Percentiles rank a stretch among this genome's conserved stretches.
Conservation (phyloP, 2,329 filamentous ascomycete genomes). For the Colletotrichum sp. region DNA sequence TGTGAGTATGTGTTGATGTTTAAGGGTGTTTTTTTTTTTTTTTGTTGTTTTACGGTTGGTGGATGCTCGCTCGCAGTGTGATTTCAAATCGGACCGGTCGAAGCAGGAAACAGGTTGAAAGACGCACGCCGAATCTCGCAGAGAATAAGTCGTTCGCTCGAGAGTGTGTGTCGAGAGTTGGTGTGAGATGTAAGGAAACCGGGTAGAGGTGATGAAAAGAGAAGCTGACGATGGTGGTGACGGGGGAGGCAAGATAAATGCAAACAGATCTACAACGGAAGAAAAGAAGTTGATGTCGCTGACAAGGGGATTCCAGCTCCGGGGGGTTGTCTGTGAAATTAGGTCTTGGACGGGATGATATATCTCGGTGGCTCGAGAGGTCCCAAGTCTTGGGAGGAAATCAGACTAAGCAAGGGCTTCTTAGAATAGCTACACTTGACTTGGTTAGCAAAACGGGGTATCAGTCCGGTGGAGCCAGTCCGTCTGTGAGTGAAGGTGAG, state of each 20-base stretch:
- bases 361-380: not conserved
- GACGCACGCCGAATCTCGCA: slow-evolving; percentile 15
- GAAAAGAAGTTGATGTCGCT: not conserved
- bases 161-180: not conserved
- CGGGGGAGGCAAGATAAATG: not conserved
- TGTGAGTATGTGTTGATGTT: not conserved
- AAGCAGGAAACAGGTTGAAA: not conserved
- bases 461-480: slow-evolving; percentile 15
- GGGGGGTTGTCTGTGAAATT: not conserved
- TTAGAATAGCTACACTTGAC: slow-evolving; percentile 16
- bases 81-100: not conserved
- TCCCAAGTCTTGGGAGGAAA: not conserved
- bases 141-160: slow-evolving; percentile 9
- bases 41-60: not conserved
- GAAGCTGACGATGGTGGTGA: not conserved
- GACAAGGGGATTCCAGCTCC: slow-evolving; percentile 21
- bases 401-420: slow-evolving; percentile 15
- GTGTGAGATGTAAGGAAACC: not conserved
- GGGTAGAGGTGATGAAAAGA: not conserved
- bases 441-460: slow-evolving; percentile 13
- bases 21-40: not conserved
- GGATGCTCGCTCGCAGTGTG: not conserved
- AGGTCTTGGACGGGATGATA: slow-evolving; percentile 19
- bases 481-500: not conserved
- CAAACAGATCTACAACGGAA: not conserved